Conservation (phyloP, 1,139 yeast species). For the Geotrichum fermentans region DNA sequence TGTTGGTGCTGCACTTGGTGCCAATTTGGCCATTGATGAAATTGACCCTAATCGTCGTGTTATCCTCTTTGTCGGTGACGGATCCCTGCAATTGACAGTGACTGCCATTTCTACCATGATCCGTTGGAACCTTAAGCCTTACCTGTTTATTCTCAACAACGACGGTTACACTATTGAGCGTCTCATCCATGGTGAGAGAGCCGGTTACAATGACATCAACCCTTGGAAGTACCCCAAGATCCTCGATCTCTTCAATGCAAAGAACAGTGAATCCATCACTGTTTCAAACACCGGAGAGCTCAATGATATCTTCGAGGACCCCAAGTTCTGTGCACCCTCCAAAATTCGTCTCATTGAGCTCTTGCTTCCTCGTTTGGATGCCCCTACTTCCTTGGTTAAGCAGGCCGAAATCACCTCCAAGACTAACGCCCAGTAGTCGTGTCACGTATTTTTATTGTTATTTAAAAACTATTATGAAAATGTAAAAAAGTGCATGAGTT, state of each 20-base stretch:
- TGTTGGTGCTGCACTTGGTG: constrained; percentile 81
- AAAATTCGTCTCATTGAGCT: constrained; percentile 75
- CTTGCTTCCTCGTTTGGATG: constrained; percentile 76
- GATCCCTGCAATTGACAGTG: constrained; percentile 81
- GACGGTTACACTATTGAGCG: constrained; percentile 88
- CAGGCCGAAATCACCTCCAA: constrained; percentile 77
- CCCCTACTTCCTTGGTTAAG: constrained; percentile 64
- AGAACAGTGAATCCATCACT: constrained; percentile 40
- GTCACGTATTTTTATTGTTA: background rate
- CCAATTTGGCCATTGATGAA: constrained; percentile 78
- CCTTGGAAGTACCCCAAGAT: constrained; percentile 72
- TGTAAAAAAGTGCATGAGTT: no score
- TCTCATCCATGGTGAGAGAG: constrained; percentile 75
- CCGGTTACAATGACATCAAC: constrained; percentile 75
- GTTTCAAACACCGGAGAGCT: constrained; percentile 64
- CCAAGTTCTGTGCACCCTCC: constrained; percentile 53
- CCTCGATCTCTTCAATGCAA: constrained; percentile 69
- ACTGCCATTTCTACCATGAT: constrained; percentile 83
- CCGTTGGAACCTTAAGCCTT: constrained; percentile 75
- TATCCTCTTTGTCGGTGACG: constrained; percentile 81
- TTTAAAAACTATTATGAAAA: no score
- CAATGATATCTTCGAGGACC: constrained; percentile 51
- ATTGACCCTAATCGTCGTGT: constrained; percentile 65
- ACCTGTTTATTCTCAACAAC: constrained; percentile 76
- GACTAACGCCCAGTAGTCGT: constrained; percentile 40